A percentile compares a stretch with the other conserved stretches of the same genome.
Evolutionary conservation across 495 filamentous ascomycete genomes (phyloP).

Genomic region (Staphylotrichum tortipilum): DNA sequence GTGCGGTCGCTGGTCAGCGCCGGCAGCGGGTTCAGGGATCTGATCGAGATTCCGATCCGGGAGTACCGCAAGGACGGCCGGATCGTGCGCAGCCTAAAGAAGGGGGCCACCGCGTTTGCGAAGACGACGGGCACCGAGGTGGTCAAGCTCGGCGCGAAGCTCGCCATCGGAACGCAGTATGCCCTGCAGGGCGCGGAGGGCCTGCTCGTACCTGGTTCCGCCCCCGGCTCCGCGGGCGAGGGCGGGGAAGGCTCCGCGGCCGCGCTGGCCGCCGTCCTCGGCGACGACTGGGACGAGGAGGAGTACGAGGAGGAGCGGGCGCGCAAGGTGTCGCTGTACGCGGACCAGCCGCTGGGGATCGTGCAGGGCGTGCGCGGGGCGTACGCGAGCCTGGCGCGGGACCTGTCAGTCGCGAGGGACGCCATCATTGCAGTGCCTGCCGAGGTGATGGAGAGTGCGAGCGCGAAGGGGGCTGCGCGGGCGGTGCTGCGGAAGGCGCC

Average conservation of each 20-base stretch:
- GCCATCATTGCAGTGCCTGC: constrained; percentile 92
- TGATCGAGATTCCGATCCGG: constrained; percentile 78
- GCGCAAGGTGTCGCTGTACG: constrained; percentile 57
- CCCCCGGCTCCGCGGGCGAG: constrained; percentile 25
- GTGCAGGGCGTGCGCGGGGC: constrained; percentile 77
- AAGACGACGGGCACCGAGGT: constrained; percentile 88
- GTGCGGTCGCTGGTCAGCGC: constrained; percentile 86
- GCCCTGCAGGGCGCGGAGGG: constrained; percentile 82
- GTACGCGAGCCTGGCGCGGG: constrained; percentile 71
- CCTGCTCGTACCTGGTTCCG: constrained; percentile 43
- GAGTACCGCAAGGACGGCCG: constrained; percentile 94
- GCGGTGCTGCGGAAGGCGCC: constrained; percentile 77
- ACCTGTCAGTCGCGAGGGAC: constrained; percentile 74
- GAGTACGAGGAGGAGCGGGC: constrained; percentile 50
- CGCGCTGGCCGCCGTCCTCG: constrained; percentile 16
- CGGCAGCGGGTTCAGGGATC: constrained; percentile 71
- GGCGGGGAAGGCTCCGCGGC: constrained; percentile 18
- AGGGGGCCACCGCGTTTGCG: constrained; percentile 80
- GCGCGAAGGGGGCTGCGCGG: constrained; percentile 69
- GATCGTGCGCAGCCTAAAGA: constrained; percentile 82
- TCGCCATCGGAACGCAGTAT: constrained; percentile 90
- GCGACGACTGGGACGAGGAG: constrained; percentile 55
- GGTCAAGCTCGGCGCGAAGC: constrained; percentile 85
- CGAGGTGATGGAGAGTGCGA: constrained; percentile 80
- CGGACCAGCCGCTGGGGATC: constrained; percentile 83